Conservation (phyloP, 192 early-diverging fungal species). For the Podochytrium sp. region DNA sequence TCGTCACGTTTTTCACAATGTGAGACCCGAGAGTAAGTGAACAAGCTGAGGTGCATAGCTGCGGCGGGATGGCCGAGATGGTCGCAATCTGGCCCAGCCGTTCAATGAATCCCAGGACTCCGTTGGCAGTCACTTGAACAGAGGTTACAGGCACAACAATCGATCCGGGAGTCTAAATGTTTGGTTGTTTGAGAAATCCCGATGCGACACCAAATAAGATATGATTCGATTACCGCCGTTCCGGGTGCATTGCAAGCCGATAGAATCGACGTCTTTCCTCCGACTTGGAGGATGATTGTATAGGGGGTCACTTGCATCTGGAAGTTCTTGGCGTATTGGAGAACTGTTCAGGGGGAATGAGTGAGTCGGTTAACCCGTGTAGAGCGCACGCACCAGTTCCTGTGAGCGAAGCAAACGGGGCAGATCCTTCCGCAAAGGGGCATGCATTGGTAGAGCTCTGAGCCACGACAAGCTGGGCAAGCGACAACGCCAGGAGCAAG, state of each 20-base stretch:
- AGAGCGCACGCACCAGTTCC: background rate
- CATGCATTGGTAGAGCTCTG: background rate
- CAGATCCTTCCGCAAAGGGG: background rate
- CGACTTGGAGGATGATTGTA: background rate
- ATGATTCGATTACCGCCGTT: no score
- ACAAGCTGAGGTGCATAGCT: background rate
- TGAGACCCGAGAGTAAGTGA: constrained; percentile 34
- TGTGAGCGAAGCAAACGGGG: background rate
- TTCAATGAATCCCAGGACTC: constrained; percentile 8
- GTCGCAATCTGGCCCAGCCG: background rate
- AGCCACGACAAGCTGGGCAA: background rate
- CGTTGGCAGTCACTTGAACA: background rate
- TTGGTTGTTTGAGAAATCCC: no score
- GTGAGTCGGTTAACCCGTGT: background rate
- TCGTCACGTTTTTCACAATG: constrained; percentile 32
- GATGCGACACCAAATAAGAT: no score
- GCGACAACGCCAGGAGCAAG: no score
- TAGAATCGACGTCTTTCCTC: background rate
- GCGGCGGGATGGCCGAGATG: background rate
- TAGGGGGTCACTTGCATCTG: background rate
- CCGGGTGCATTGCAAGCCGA: background rate
- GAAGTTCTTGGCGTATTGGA: constrained; percentile 19
- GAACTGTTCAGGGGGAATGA: background rate
- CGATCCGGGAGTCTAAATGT: background rate
- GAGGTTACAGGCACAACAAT: constrained; percentile 14